Percentiles rank a stretch among this genome's conserved stretches.
Conservation (phyloP, 257 asterid species). For the Avicennia marina region DNA sequence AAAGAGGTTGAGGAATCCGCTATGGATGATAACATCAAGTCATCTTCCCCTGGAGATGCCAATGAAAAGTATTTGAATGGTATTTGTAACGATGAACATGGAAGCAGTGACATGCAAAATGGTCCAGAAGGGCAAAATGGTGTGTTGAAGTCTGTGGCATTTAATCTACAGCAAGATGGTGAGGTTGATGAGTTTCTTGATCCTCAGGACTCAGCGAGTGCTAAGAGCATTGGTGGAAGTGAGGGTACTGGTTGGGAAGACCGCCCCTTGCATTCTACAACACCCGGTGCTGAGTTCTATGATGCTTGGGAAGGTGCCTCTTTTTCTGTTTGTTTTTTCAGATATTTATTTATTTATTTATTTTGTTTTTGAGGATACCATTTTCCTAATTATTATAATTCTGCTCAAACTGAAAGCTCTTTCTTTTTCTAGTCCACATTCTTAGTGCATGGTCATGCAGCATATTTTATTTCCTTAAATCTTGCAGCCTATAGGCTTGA, state of each 20-base stretch:
- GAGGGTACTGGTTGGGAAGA: slow-evolving; percentile 48
- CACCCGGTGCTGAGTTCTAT: slow-evolving; percentile 70
- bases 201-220: slow-evolving; percentile 60
- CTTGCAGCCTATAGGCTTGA: background rate
- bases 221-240: slow-evolving; percentile 51
- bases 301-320: slow-evolving; percentile 98
- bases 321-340: too few relatives aligned
- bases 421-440: too few relatives aligned
- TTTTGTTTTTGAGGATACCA: background rate
- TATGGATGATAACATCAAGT: slow-evolving; percentile 16
- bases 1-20: slow-evolving; percentile 20
- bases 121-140: slow-evolving; percentile 33
- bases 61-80: slow-evolving; percentile 30
- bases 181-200: slow-evolving; percentile 56
- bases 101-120: slow-evolving; percentile 19
- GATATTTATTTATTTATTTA: background rate
- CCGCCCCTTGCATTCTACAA: slow-evolving; percentile 33
- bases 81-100: slow-evolving; percentile 16
- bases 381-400: background rate
- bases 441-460: too few relatives aligned
- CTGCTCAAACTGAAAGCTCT: too few relatives aligned
- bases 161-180: slow-evolving; percentile 36
- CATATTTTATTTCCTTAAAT: slow-evolving; percentile 15
- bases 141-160: slow-evolving; percentile 25
- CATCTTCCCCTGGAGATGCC: slow-evolving; percentile 21